Evolutionary conservation across 164 flowering plant genomes (phyloP), one percentile per base, ranked within the genome.

Genomic region (Annona cherimola): DNA sequence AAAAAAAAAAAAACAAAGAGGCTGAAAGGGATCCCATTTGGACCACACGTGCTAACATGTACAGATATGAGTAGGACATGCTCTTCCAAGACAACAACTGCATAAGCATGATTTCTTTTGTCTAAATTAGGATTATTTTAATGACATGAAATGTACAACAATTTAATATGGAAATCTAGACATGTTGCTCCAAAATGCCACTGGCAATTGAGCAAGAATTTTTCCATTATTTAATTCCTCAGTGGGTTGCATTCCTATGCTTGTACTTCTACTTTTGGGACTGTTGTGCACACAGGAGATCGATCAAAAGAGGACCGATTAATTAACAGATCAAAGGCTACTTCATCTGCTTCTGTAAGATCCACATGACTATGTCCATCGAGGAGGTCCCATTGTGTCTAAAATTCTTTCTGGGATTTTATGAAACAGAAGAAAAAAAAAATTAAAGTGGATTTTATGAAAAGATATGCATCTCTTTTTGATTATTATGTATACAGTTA

Each of bases 31-130:
- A 66, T 40, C 18, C 18, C 35, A 66, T 43, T n/a, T 66, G 69
- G 69, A 44, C 69, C 54, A 66, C 69, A 44, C 69, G 44, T 66
- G 69, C 11, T 66, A 42, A 19, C 40, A 66, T 42, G 57, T 66
- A 66, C n/a, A 43, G 69, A 66, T 43, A 66, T 66, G 54, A 66
- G 69, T 66, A 19, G 69, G 69, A n/a, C 69, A 66, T 66, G 69
- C 54, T 44, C 69, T 42, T 39, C 54, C 6, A 18, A 7, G 69
- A 66, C 35, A 66, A 66, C 69, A 66, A 16, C 9, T 66, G 26
- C 44, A 66, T 66, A 66, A 66, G 18, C 69, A 66, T 44, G 46
- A 66, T 66, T 66, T 66, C 54, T 66, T 66, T 66, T 66, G 69
- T 44, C 69, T n/a, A 44, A 66, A 43, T 54, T 66, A 44, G 46